These are phyloP conservation scores for Tieghemiomyces parasiticus DNA, from an alignment of 192 early-diverging fungal genomes.

Conservation along the genomic window DNA sequence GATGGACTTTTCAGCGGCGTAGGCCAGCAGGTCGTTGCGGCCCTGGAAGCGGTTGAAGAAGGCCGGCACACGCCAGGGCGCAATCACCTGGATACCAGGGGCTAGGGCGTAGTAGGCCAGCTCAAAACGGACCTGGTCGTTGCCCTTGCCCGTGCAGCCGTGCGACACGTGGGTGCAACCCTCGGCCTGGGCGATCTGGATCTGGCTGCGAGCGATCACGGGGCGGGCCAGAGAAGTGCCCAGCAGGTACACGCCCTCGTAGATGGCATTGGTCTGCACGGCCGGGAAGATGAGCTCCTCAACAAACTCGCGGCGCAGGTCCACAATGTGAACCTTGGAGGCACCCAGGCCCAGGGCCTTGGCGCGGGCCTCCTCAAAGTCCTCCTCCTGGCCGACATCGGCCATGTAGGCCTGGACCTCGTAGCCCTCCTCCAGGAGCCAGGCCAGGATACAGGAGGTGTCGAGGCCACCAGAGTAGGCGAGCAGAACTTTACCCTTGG, in stretches of 20 bases:
- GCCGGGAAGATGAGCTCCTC: constrained; percentile 85
- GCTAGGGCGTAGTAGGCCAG: constrained; percentile 94
- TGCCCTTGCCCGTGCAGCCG: constrained; percentile 99
- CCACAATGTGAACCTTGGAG: constrained; percentile 89
- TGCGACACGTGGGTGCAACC: constrained; percentile 95
- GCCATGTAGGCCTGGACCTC: constrained; percentile 97
- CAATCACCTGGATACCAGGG: constrained; percentile 89
- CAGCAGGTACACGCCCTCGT: constrained; percentile 91
- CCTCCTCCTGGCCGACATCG: constrained; percentile 97
- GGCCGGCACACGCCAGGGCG: constrained; percentile 89
- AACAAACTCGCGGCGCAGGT: constrained; percentile 87
- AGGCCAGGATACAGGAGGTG: constrained; percentile 97
- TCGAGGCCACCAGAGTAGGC: constrained; percentile 98
- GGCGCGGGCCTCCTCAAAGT: constrained; percentile 82
- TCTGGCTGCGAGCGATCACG: constrained; percentile 79
- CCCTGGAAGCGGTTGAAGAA: constrained; percentile 96
- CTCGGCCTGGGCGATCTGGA: constrained; percentile 84
- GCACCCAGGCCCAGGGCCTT: constrained; percentile 93
- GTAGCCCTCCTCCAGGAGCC: constrained; percentile 96
- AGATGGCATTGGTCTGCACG: constrained; percentile 88
- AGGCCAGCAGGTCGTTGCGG: constrained; percentile 79
- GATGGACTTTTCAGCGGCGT: constrained; percentile 76
- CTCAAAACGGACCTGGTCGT: constrained; percentile 99
- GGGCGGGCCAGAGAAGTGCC: constrained; percentile 97
- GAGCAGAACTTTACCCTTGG: constrained; percentile 78